Percentiles rank a stretch among this genome's conserved stretches.
Conservation (phyloP, 306 rosid species). For the Acacia crassicarpa region DNA sequence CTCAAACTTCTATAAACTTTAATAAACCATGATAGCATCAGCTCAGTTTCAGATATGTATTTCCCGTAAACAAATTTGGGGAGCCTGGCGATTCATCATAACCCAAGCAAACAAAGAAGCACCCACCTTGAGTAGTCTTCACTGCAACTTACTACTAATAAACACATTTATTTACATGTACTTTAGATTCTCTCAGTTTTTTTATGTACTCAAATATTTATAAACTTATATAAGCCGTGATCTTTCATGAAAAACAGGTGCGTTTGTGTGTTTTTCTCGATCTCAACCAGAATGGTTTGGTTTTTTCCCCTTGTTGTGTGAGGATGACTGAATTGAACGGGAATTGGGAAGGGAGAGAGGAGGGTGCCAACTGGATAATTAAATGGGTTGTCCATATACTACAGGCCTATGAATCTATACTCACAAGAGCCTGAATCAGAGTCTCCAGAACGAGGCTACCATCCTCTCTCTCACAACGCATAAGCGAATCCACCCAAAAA, state of each 20-base stretch:
- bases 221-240: neutral
- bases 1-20: too few species aligned
- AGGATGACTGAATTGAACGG: neutral
- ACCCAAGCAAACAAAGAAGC: too few species aligned
- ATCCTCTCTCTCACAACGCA: slow-evolving; percentile 32
- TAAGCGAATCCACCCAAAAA: slow-evolving; percentile 26
- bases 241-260: neutral
- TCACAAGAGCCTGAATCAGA: slow-evolving; percentile 34
- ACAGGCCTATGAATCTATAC: slow-evolving; percentile 47
- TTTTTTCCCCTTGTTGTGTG: neutral
- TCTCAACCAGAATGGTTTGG: neutral
- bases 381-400: slow-evolving; percentile 42
- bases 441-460: slow-evolving; percentile 29
- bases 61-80: too few species aligned
- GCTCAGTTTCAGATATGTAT: too few species aligned
- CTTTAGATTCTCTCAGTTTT: neutral
- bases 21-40: too few species aligned
- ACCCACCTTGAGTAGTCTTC: neutral
- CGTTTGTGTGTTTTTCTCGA: neutral
- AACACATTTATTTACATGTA: too few species aligned
- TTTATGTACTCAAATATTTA: too few species aligned
- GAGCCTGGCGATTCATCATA: too few species aligned
- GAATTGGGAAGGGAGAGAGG: neutral
- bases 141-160: neutral
- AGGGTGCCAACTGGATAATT: slow-evolving; percentile 24